Conservation (phyloP, 768 basidiomycete genomes). For the Leccinum fibrillosum region DNA sequence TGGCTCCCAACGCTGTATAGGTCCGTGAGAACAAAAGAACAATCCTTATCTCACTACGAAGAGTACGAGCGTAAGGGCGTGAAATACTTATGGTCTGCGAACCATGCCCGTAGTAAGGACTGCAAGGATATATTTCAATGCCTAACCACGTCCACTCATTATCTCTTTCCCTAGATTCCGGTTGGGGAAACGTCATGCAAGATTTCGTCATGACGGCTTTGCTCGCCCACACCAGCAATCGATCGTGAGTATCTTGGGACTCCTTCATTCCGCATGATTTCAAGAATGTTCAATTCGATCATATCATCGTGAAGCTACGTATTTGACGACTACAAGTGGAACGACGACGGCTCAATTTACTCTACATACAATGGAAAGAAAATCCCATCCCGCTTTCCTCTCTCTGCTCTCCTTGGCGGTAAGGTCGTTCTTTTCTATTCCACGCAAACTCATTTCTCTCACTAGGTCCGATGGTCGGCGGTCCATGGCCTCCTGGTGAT, state of each 20-base stretch:
- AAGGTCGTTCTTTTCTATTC: background rate
- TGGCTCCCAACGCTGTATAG: conserved; percentile 42
- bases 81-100: conserved; percentile 47
- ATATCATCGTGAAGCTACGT: conserved; percentile 32
- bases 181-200: conserved; percentile 43
- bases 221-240: conserved; percentile 32
- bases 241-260: conserved; percentile 28
- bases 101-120: conserved; percentile 39
- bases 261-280: background rate
- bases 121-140: background rate
- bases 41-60: conserved; percentile 40
- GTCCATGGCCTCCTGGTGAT: conserved; percentile 32
- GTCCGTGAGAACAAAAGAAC: conserved; percentile 36
- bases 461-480: conserved; percentile 41
- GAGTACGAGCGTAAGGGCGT: conserved; percentile 31
- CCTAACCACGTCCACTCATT: background rate
- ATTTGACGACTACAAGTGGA: conserved; percentile 46
- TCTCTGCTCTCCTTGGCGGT: conserved; percentile 40
- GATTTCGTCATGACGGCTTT: conserved; percentile 36
- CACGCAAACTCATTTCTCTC: background rate
- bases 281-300: conserved; percentile 3
- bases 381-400: conserved; percentile 40
- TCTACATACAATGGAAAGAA: conserved; percentile 34
- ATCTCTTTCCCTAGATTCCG: conserved; percentile 26
- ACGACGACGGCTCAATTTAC: conserved; percentile 32